Base-by-base conservation (phyloP, 176 grass and related monocot genomes). In the Poa annua region DNA sequence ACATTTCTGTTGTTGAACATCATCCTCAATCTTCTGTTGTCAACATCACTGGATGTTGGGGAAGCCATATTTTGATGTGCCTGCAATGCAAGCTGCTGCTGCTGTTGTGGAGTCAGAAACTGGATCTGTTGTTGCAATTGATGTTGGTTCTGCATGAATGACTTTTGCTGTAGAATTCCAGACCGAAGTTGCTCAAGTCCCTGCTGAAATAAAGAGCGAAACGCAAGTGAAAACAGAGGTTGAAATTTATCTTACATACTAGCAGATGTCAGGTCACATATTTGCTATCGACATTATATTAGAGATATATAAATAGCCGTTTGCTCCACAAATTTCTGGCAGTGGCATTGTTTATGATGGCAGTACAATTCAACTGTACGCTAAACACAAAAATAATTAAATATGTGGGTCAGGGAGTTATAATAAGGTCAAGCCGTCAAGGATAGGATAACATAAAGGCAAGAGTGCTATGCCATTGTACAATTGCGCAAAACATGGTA, bases 1-100 rank as follows among this genome's bases (percentile, higher is more conserved):
- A 91, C 86, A 87, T 86, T 95, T 72, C 85, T 90, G 72, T 83
- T 84, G 80, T 88, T 95, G 69, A 95, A 77, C 88, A 95, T 87
- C 90, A 95, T 88, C 84, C 93, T 84, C 80, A 95, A 77, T 75
- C 93, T 92, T 92, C 90, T 90, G 70, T 68, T 88, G 26, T 95
- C 93, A 66, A 90, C 86, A 90, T 95, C 93, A 86, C 85, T 87
- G 71, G 88, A 85, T 79, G 93, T 88, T 72, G 93, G 90, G 22
- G 93, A 95, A 64, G 85, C 29, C 32, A 92, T 80, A 90, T 92
- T 95, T 84, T 90, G 93, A 65, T 95, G 93, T 48, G 90, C 90
- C 76, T 92, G 90, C 68, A 95, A 72, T 8, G 92, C 44, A 88
- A 95, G 85, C 52, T 90, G 85, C 66, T 95, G 93, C 59, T 95